Percentiles rank a stretch among this genome's conserved stretches.
Evolutionary conservation across 495 filamentous ascomycete species (phyloP).

Genomic region (Penicillium fimorum): DNA sequence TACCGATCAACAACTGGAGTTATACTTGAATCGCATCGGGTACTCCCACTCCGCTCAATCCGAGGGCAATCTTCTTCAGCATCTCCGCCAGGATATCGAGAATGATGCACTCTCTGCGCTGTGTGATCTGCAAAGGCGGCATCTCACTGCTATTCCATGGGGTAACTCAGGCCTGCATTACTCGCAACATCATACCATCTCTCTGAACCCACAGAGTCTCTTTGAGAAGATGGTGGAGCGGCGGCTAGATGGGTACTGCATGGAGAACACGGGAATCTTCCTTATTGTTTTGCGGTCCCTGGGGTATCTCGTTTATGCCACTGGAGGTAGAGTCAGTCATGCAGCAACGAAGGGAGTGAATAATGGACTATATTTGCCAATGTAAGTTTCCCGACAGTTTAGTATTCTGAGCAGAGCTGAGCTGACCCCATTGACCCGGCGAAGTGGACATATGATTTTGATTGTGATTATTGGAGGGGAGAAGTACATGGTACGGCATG

Average conservation of each 20-base stretch:
- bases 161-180: conserved; percentile 63
- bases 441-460: conserved; percentile 61
- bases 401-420: not conserved
- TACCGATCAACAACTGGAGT: conserved; percentile 32
- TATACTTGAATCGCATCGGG: conserved; percentile 35
- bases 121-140: conserved; percentile 35
- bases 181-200: conserved; percentile 54
- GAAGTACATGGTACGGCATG: conserved; percentile 47
- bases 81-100: conserved; percentile 23
- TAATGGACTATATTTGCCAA: conserved; percentile 23
- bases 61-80: conserved; percentile 15
- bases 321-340: conserved; percentile 41
- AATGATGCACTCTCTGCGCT: conserved; percentile 27
- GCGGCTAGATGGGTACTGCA: conserved; percentile 73
- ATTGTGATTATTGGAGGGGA: conserved; percentile 56
- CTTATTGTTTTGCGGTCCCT: conserved; percentile 58
- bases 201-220: conserved; percentile 56
- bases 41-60: conserved; percentile 22
- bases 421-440: not conserved
- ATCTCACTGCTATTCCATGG: conserved; percentile 64
- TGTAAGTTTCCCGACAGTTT: conserved; percentile 22
- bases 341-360: conserved; percentile 22
- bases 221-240: conserved; percentile 64
- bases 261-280: conserved; percentile 70
- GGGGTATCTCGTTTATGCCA: conserved; percentile 56